Evolutionary conservation across 257 asterid genomes (phyloP), one percentile per base, ranked within the genome.

Genomic region (Asclepias syriaca): DNA sequence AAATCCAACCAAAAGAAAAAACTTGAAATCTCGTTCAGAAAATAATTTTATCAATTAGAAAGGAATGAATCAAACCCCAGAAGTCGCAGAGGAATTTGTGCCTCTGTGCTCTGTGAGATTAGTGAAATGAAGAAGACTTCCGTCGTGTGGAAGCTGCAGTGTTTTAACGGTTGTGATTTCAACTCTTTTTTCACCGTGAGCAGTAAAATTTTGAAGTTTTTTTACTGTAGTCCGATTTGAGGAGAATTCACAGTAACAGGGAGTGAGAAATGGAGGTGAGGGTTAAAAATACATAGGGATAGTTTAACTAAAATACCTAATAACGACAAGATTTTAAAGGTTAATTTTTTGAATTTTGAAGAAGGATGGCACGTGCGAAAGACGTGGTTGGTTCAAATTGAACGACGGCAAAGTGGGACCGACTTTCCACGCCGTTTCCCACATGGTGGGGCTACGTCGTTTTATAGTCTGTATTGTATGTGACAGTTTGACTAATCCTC

Each of bases 391-490:
- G 78, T 71, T 29, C 64, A 57, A 59, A n/a, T 43, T 13, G 12
- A 51, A 70, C 19, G 84, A 60, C 79, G 77, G 83, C 77, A 70
- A 48, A 4, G 48, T 72, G 83, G 88, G 84, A 15, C 77, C 84
- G 72, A 15, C 57, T 21, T 18, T 14, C 21, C 37, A 5, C 40
- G 11, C 60, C 82, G 22, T 18, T 24, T 81, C 77, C 74, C 83
- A 85, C 89, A 32, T 85, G 85, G 87, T 80, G 77, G 88, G 84
- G 82, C 66, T 63, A 58, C 80, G 92, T 87, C 86, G 89, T 83
- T 84, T 81, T 70, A 77, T 64, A n/a, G 48, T 71, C 27, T 55
- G 57, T 71, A 32, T 60, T 43, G 59, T 46, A 57, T 19, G 51
- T 29, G 59, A 14, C 74, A 11, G 40, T 75, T 72, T 66, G 84